These are phyloP conservation scores for Alectoria sarmentosa DNA, from an alignment of 495 filamentous ascomycete species.

Conservation along the genomic window DNA sequence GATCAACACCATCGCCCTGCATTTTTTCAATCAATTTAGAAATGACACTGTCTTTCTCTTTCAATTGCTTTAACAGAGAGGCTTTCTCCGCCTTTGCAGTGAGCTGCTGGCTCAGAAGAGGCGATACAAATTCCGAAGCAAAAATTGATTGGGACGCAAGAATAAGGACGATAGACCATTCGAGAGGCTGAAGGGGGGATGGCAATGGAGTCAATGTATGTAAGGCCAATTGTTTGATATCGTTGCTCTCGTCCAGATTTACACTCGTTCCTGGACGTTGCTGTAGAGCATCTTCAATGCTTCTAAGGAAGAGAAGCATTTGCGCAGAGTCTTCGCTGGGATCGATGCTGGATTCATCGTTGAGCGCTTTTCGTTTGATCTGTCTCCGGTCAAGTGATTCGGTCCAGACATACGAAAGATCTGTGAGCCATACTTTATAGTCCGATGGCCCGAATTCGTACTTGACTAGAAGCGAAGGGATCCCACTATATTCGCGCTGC, in stretches of 20 bases:
- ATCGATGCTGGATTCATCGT: slow-evolving; percentile 72
- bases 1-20: slow-evolving; percentile 58
- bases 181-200: slow-evolving; percentile 56
- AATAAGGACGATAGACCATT: slow-evolving; percentile 58
- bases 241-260: slow-evolving; percentile 26
- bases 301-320: slow-evolving; percentile 61
- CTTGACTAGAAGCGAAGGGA: slow-evolving; percentile 51
- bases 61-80: slow-evolving; percentile 51
- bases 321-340: slow-evolving; percentile 70
- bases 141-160: slow-evolving; percentile 47
- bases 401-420: slow-evolving; percentile 79
- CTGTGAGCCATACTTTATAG: slow-evolving; percentile 73
- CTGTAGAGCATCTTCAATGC: slow-evolving; percentile 58
- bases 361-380: slow-evolving; percentile 59
- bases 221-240: slow-evolving; percentile 44
- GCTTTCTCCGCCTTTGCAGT: slow-evolving; percentile 43
- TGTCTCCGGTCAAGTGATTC: slow-evolving; percentile 56
- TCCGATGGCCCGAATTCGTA: slow-evolving; percentile 42
- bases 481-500: slow-evolving; percentile 13
- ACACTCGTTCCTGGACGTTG: slow-evolving; percentile 33
- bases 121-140: slow-evolving; percentile 59
- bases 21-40: slow-evolving; percentile 69
- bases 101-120: slow-evolving; percentile 55
- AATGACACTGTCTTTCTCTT: slow-evolving; percentile 75
- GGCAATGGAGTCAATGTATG: slow-evolving; percentile 56